phyloP scores from a whole-genome alignment of 768 basidiomycete genomes.

The Cystobasidium ongulense region DNA sequence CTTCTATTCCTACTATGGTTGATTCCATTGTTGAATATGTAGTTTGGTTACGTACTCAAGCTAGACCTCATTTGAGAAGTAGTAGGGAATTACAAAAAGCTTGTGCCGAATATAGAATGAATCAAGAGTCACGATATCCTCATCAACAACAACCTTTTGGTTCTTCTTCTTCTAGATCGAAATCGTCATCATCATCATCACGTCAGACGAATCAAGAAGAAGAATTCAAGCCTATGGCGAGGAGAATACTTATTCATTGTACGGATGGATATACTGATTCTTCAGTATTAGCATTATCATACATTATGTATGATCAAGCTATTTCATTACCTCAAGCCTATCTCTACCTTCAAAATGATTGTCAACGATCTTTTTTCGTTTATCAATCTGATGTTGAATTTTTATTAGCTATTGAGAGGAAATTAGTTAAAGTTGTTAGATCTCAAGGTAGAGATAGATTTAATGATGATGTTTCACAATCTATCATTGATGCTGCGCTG shows the following conservation, averaged over 20 bases:
- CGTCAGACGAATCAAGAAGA: neutral
- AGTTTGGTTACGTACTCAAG: slow-evolving; percentile 39
- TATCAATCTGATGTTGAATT: slow-evolving; percentile 71
- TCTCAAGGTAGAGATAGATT: slow-evolving; percentile 28
- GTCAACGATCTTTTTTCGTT: slow-evolving; percentile 73
- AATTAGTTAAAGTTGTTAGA: neutral
- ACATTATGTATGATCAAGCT: slow-evolving; percentile 60
- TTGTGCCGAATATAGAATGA: neutral
- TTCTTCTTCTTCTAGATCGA: neutral
- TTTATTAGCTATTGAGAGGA: slow-evolving; percentile 34
- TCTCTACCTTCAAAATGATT: slow-evolving; percentile 64
- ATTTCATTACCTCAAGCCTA: slow-evolving; percentile 75
- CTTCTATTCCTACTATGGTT: slow-evolving; percentile 21
- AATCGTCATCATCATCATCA: neutral
- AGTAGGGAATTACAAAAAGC: neutral
- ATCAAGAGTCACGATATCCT: neutral
- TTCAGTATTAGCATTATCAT: slow-evolving; percentile 71
- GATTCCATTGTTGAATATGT: slow-evolving; percentile 38
- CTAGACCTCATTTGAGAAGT: slow-evolving; percentile 22
- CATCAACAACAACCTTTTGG: neutral
- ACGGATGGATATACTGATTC: slow-evolving; percentile 90
- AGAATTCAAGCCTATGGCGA: slow-evolving; percentile 33
- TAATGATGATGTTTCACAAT: slow-evolving; percentile 32
- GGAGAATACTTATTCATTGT: slow-evolving; percentile 65
- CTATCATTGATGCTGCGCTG: slow-evolving; percentile 20